These are phyloP conservation scores for Fusarium miscanthi DNA, from an alignment of 2,329 filamentous ascomycete species.

Conservation along the genomic window DNA sequence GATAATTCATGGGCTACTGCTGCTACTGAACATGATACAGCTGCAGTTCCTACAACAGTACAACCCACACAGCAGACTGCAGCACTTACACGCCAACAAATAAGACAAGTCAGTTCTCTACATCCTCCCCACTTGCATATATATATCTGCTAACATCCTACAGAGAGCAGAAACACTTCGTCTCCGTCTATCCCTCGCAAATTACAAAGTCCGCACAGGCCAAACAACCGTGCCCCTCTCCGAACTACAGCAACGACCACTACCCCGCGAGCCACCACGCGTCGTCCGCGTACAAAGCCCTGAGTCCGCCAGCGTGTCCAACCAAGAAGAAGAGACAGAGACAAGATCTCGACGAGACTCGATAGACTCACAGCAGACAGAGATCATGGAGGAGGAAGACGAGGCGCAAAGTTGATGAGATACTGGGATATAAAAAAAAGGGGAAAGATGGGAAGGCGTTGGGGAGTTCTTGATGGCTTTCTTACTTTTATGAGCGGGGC, in stretches of 20 bases:
- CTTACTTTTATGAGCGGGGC: slow-evolving; percentile 11
- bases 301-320: slow-evolving; percentile 1
- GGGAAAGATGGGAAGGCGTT: slow-evolving; percentile 13
- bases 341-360: slow-evolving; percentile 25
- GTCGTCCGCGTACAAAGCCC: slow-evolving; percentile 44
- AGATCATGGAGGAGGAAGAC: slow-evolving; percentile 19
- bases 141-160: slow-evolving; percentile 5
- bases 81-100: slow-evolving; percentile 63
- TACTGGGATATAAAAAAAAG: background rate
- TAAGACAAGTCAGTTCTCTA: slow-evolving; percentile 57
- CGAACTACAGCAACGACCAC: slow-evolving; percentile 60
- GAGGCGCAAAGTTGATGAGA: slow-evolving; percentile 5
- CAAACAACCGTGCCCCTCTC: slow-evolving; percentile 75
- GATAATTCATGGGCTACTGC: slow-evolving; percentile 62
- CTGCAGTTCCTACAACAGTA: slow-evolving; percentile 14
- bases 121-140: background rate
- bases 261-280: slow-evolving; percentile 39
- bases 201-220: slow-evolving; percentile 80
- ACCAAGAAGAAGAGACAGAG: slow-evolving; percentile 2
- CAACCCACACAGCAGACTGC: slow-evolving; percentile 10
- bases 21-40: slow-evolving; percentile 61
- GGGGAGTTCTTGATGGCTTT: slow-evolving; percentile 20
- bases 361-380: slow-evolving; percentile 31
- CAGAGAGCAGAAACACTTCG: slow-evolving; percentile 74
- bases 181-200: slow-evolving; percentile 75